Base-by-base conservation (phyloP, 306 rosid species). In the Medicago truncatula region DNA sequence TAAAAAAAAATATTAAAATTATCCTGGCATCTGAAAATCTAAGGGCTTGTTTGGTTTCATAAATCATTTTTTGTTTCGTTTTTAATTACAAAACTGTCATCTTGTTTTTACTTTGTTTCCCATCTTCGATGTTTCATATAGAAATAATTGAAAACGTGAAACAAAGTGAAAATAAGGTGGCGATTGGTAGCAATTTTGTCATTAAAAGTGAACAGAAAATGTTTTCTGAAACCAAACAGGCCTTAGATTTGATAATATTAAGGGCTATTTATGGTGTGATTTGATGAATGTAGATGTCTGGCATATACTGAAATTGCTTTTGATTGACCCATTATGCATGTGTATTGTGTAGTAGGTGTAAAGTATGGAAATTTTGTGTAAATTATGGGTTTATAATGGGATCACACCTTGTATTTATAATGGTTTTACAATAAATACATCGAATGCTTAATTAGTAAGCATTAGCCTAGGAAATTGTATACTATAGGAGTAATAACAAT, bases 271-370 rank as follows among this genome's bases (percentile, higher is more conserved):
- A 3, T 52, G 78, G 50, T 31, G 44, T 68, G 44, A 52, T 47
- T 20, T 63, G 40, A 50, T 21, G 25, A 18, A 59, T 50, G 41
- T 58, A 18, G 67, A 80, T 60, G 72, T 44, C 75, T 59, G 71
- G 76, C 25, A 58, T 67, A 49, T 2, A 23, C 18, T 3, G 41
- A 67, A 70, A 41, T 53, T 62, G 46, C 46, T 60, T 13, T 60
- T 25, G 66, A 13, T 60, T 25, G 66, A 60, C 66, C 40, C 17
- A 28, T 60, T 60, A 56, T 56, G 34, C 62, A 20, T 56, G 62
- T 20, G 34, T 56, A 56, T 34, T 34, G 38, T 34, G 7, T 5
- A 5, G 62, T 20, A 18, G 62, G 34, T 20, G 31, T 28, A 28
- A 28, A 28, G 3, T 28, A 28, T 28, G 31, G 31, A 1, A 28